Evolutionary conservation across 805 yeast species (phyloP), one percentile per base, ranked within the genome.

Genomic region (Cyberlindnera japonica): DNA sequence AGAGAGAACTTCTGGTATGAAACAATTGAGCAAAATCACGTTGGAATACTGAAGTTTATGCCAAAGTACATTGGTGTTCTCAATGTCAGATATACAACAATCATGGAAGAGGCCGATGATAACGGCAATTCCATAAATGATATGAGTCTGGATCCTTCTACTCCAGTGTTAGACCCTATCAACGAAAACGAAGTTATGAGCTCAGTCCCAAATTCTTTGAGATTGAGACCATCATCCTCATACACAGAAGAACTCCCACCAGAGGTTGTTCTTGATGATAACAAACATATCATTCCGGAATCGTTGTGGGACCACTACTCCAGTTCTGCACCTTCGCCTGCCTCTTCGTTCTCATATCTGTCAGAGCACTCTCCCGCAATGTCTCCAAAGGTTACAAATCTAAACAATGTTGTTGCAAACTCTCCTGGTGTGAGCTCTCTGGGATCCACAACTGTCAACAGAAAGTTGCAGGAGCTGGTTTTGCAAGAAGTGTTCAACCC

Each of bases 1-100:
- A 72, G 96, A 42, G 99, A 93, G 57, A 87, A 93, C 63, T 65
- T 71, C 46, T 90, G 95, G 83, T 93, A 93, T 62, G 99, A 93
- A 60, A 79, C 81, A 5, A 81, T 93, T 33, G 98, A 93, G 63
- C 62, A 70, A 27, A 68, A 72, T 15, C 96, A 88, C 61, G 81
- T 83, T 17, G 90, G 82, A 37, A 67, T 93, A 29, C 69, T 89
- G 42, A 71, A 72, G 48, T 93, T 85, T 62, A 84, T 93, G 95
- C 99, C 99, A 3, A 76, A 78, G 48, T 93, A 93, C 61, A 86
- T 91, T 40, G 99, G 99, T 6, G 97, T 91, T 2, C 67, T 91
- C 41, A 91, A 91, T 59, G 98, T 91, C 5, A 73, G 98, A 43
- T 91, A 89, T 35, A 52, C 59, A 1, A 62, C 66, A 13, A 35